Conservation (phyloP, 2,329 filamentous ascomycete genomes). For the Penicillium sp. region DNA sequence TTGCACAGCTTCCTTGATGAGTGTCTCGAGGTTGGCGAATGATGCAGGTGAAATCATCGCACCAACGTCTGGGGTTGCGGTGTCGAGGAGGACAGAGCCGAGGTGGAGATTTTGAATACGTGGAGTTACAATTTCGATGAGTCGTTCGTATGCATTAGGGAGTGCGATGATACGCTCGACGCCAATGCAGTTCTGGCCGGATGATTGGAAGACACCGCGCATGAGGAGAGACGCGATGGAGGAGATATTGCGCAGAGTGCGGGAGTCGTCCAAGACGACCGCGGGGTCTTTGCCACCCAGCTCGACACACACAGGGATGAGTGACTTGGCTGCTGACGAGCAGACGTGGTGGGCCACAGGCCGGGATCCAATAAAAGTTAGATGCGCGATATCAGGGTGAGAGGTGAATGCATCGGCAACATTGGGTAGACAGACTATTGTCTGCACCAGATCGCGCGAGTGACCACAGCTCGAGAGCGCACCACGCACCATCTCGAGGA, state of each 20-base stretch:
- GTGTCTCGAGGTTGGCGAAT: constrained; percentile 71
- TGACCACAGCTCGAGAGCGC: constrained; percentile 81
- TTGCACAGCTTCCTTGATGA: constrained; percentile 73
- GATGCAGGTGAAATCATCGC: constrained; percentile 79
- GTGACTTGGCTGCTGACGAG: constrained; percentile 73
- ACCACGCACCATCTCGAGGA: constrained; percentile 71
- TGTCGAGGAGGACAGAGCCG: constrained; percentile 64
- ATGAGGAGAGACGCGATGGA: constrained; percentile 80
- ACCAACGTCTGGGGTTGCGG: constrained; percentile 65
- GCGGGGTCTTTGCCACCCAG: constrained; percentile 94
- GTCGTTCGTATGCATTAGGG: constrained; percentile 68
- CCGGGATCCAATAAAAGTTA: constrained; percentile 94
- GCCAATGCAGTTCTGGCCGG: constrained; percentile 96
- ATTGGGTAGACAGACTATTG: constrained; percentile 81
- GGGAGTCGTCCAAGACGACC: constrained; percentile 75
- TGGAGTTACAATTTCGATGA: constrained; percentile 68
- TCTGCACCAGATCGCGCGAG: constrained; percentile 76
- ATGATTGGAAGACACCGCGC: constrained; percentile 89
- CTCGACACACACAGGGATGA: constrained; percentile 89
- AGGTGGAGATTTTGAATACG: constrained; percentile 72
- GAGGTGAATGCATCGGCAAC: constrained; percentile 78
- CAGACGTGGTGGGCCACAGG: constrained; percentile 85
- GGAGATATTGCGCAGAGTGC: constrained; percentile 58
- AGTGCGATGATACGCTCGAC: constrained; percentile 88
- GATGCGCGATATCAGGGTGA: constrained; percentile 77